phyloP scores from a whole-genome alignment of 495 filamentous ascomycete species.

The Jackrogersella multiformis region DNA sequence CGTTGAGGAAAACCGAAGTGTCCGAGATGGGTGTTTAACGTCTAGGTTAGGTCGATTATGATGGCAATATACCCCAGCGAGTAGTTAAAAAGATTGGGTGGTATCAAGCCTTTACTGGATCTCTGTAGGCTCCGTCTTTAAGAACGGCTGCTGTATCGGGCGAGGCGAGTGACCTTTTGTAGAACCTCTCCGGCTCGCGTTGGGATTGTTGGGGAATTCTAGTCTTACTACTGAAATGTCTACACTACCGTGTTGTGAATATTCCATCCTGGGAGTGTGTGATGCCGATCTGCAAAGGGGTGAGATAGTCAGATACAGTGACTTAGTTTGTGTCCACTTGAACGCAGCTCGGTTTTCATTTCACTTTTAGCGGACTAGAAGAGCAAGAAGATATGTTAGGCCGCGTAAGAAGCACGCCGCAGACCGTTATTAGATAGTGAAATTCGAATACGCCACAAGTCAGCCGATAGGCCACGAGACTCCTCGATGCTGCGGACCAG shows the following conservation, averaged over 20 bases:
- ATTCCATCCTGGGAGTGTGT: not conserved
- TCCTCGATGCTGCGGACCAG: constrained; percentile 21
- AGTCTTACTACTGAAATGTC: not conserved
- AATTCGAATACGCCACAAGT: constrained; percentile 14
- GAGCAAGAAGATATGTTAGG: not conserved
- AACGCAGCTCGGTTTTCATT: not conserved
- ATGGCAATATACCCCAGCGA: constrained; percentile 3
- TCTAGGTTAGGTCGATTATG: constrained; percentile 2
- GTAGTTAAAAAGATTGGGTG: not conserved
- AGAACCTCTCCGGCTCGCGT: not conserved
- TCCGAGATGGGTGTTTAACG: constrained; percentile 1
- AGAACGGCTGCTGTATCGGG: constrained; percentile 1
- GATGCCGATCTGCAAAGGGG: not conserved
- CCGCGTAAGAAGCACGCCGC: not conserved
- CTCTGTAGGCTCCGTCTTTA: not conserved
- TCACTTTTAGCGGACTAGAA: not conserved
- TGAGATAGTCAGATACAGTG: not conserved
- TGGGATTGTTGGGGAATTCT: not conserved
- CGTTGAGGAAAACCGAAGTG: constrained; percentile 27
- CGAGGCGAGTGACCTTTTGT: not conserved
- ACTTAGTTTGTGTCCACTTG: not conserved
- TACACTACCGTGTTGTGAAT: not conserved
- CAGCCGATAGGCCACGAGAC: constrained; percentile 31
- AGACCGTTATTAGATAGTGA: not conserved
- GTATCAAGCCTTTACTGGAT: not conserved